phyloP scores from a whole-genome alignment of 2,329 filamentous ascomycete genomes.

The Talaromyces sp. region DNA sequence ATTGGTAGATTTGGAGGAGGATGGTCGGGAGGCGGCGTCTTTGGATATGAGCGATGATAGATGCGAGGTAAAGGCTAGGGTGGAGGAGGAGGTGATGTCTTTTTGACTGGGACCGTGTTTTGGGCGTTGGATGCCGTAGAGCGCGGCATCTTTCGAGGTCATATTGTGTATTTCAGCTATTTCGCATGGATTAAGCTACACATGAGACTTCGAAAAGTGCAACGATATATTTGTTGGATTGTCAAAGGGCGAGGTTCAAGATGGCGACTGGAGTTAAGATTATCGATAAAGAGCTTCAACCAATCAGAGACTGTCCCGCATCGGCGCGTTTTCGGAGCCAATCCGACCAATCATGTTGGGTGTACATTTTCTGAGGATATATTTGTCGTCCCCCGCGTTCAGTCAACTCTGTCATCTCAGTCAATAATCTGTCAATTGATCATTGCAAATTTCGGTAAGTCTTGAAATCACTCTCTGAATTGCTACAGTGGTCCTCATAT shows the following conservation, averaged over 20 bases:
- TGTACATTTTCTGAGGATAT: neutral
- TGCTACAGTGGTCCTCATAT: neutral
- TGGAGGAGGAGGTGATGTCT: conserved; percentile 66
- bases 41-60: conserved; percentile 75
- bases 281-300: conserved; percentile 10
- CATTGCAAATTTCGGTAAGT: neutral
- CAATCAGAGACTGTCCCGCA: conserved; percentile 14
- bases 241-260: neutral
- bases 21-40: conserved; percentile 34
- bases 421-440: neutral
- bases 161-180: conserved; percentile 34
- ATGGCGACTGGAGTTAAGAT: neutral
- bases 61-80: conserved; percentile 82
- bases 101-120: conserved; percentile 61
- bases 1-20: neutral
- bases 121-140: conserved; percentile 72
- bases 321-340: neutral
- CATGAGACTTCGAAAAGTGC: neutral
- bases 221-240: too few species aligned
- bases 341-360: conserved; percentile 6
- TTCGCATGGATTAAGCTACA: neutral
- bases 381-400: neutral
- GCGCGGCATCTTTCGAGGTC: conserved; percentile 55
- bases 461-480: neutral
- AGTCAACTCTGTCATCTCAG: neutral